Base-by-base conservation (phyloP, 306 rosid genomes). In the Trichosanthes truncata region DNA sequence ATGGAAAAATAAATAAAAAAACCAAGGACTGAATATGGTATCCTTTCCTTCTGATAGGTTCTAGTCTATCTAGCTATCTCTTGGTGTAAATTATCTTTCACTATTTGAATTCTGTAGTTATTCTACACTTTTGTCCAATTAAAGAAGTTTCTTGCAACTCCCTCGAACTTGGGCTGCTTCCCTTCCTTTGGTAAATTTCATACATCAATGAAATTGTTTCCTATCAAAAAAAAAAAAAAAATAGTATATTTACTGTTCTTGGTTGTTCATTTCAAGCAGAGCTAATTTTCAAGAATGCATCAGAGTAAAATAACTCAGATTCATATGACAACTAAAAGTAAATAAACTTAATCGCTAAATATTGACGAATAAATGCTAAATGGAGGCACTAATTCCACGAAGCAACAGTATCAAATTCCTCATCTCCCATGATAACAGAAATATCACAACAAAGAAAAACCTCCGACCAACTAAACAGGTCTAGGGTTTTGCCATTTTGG, bases 401-500 rank as follows among this genome's bases (percentile, higher is more conserved):
- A 61, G 38, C 29, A 15, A 36, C 46, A 2, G 13, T 8, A 66
- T 29, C 41, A 45, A 48, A n/a, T 41, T 10, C 29, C 51, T 40
- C 25, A 38, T 9, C 29, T 38, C 29, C 48, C 23, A 31, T 3
- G 40, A 63, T 36, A 29, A 38, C 48, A 66, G 49, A 33, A 40
- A 14, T 15, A 46, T 8, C 43, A 73, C 40, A 26, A 48, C 43
- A 29, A 26, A 46, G 43, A 74, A 31, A 74, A 35, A 51, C 14
- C 60, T 29, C 78, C 14, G 3, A 29, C 48, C 23, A 48, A 9
- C 46, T 48, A 74, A 51, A 4, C 29, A 49, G 29, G 31, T 74
- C 46, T 74, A 74, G 78, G 78, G 78, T 74, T 31, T n/a, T n/a
- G n/a, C n/a, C n/a, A n/a, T n/a, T n/a, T 74, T 26, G 46, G 29